phyloP scores from a whole-genome alignment of 23 red algal species.

The Gracilaria domingensis region DNA sequence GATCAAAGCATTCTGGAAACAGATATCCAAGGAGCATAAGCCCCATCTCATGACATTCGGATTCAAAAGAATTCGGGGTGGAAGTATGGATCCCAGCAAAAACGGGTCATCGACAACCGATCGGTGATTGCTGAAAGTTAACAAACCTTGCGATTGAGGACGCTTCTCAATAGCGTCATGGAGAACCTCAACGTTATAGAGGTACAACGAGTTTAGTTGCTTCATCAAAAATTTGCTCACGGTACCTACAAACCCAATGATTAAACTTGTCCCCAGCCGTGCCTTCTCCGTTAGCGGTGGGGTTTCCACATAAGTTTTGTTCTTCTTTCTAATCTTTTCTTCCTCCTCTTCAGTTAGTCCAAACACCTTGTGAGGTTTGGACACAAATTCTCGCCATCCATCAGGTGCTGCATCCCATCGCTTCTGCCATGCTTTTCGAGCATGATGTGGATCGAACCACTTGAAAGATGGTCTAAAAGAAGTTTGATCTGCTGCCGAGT shows the following conservation, averaged over 20 bases:
- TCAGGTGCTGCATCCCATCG: slow-evolving; percentile 57
- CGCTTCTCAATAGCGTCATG: slow-evolving; percentile 77
- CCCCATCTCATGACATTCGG: slow-evolving; percentile 87
- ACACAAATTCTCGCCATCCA: slow-evolving; percentile 58
- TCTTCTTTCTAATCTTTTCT: slow-evolving; percentile 44
- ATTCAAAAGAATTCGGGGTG: slow-evolving; percentile 74
- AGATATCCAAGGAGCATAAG: slow-evolving; percentile 94
- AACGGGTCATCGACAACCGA: slow-evolving; percentile 94
- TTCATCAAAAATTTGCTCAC: slow-evolving; percentile 77
- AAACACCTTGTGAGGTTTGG: slow-evolving; percentile 35
- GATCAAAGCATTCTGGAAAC: slow-evolving; percentile 75
- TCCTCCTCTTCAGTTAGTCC: slow-evolving; percentile 73
- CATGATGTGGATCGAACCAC: slow-evolving; percentile 22
- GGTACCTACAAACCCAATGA: slow-evolving; percentile 61
- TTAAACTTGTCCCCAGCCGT: slow-evolving; percentile 50
- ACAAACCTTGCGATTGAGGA: slow-evolving; percentile 58
- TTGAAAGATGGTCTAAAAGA: not conserved
- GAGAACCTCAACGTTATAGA: slow-evolving; percentile 70
- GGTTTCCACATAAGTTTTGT: slow-evolving; percentile 66
- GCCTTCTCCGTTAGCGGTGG: slow-evolving; percentile 43
- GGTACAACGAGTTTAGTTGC: slow-evolving; percentile 64
- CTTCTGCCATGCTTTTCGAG: slow-evolving; percentile 44
- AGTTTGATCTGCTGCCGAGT: not conserved
- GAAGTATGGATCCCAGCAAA: slow-evolving; percentile 81
- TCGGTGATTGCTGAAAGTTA: slow-evolving; percentile 95